phyloP scores from a whole-genome alignment of 78 protist species.

The Tieghemostelium lacteum region DNA sequence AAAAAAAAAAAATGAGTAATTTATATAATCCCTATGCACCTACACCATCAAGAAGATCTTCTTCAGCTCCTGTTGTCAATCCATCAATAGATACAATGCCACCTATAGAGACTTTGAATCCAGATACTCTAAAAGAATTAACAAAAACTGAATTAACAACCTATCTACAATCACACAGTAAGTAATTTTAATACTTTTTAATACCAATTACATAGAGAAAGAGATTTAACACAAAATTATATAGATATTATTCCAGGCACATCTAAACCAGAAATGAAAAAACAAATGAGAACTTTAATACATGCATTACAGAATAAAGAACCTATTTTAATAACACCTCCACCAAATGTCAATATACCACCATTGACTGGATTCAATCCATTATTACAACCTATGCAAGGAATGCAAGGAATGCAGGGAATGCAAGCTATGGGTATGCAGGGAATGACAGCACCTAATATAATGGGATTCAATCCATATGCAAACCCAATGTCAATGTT shows the following conservation, averaged over 20 bases:
- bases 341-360: neutral
- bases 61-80: neutral
- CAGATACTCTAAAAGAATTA: constrained; percentile 49
- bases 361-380: neutral
- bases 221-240: neutral
- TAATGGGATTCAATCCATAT: neutral
- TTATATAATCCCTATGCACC: constrained; percentile 18
- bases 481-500: no score
- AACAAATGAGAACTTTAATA: constrained; percentile 59
- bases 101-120: constrained; percentile 56
- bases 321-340: neutral
- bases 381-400: neutral
- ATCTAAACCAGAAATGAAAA: constrained; percentile 77
- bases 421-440: neutral
- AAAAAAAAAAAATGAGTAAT: neutral
- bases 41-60: constrained; percentile 8
- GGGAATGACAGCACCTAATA: neutral
- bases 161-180: constrained; percentile 42
- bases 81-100: neutral
- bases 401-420: neutral
- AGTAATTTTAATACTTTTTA: neutral
- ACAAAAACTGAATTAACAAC: constrained; percentile 11
- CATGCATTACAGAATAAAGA: constrained; percentile 36
- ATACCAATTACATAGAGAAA: neutral
- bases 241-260: constrained; percentile 33